Base-by-base conservation (phyloP, 1,284 basidiomycete species). In the Heimioporus retisporus region DNA sequence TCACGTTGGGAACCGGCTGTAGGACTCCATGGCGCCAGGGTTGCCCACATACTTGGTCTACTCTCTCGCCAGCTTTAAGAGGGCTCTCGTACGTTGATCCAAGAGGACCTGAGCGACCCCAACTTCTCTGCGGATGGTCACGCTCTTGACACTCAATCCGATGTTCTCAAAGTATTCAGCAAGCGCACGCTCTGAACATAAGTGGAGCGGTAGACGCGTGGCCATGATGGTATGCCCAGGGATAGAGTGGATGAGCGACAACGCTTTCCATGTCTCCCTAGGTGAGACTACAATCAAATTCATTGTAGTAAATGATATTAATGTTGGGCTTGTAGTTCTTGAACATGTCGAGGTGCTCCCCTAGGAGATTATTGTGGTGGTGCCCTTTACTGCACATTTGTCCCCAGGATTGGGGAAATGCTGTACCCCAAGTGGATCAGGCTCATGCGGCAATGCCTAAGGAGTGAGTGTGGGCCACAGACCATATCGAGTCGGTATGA, bases 261-360 rank as follows among this genome's bases (percentile, higher is more conserved):
- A 83, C 31, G 94, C 94, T 82, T 97, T 97, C 96, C 96, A 98
- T 18, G 96, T 96, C 82, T 99, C 98, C 85, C 99, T 99, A 43
- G 92, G 93, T 95, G 77, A 99, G 85, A 69, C 86, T 80, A 25
- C 96, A 87, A 23, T 98, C 98, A 77, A 96, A 95, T 80, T 98
- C 96, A 79, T 99, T 98, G 72, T 97, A 93, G 80, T 99, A 99
- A 66, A 94, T 93, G 76, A 99, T 95, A 70, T 97, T 95, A 73
- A 99, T 88, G 79, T 98, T 96, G 3, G 98, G 98, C 81, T 97
- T 98, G 86, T 99, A 99, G 77, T 93, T 88, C 81, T 92, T 94
- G 88, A 94, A 99, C 59, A 90, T 79, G 50, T 98, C 95, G 72
- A 96, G 82, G 28, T 28, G 28, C 28, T 28, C 28, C 28, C 28